Conservation (phyloP, 768 basidiomycete species). For the Mrakia gelida region DNA sequence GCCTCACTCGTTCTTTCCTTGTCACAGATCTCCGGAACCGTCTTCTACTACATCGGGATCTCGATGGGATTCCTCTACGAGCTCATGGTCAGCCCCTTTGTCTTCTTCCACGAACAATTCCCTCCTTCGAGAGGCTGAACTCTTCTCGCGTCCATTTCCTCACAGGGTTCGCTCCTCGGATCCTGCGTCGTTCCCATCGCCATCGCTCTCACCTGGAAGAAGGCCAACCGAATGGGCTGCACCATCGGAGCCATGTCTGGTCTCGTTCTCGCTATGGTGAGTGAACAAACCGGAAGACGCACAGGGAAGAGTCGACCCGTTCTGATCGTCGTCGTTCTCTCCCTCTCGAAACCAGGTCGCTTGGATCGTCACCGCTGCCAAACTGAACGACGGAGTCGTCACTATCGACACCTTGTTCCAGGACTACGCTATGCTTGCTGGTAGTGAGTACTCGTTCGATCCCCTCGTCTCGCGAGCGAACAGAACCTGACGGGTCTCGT, state of each 20-base stretch:
- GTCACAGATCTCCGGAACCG: conserved; percentile 59
- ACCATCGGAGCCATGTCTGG: conserved; percentile 68
- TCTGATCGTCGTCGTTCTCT: too few relatives aligned
- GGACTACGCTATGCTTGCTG: conserved; percentile 68
- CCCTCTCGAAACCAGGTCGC: conserved; percentile 42
- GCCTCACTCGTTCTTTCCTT: too few relatives aligned
- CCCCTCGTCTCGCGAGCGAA: conserved; percentile 28
- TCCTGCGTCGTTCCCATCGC: conserved; percentile 84
- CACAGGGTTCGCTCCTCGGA: conserved; percentile 49
- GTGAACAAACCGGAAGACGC: too few relatives aligned
- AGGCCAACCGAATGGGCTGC: conserved; percentile 80
- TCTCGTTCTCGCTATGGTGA: conserved; percentile 54
- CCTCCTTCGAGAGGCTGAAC: too few relatives aligned
- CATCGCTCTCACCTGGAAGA: conserved; percentile 74
- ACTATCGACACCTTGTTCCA: conserved; percentile 53
- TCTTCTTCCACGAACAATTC: too few relatives aligned
- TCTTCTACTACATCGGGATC: conserved; percentile 78
- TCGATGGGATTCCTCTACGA: conserved; percentile 34
- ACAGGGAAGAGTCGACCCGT: too few relatives aligned
- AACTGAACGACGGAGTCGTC: conserved; percentile 64
- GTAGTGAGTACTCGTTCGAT: conserved; percentile 48
- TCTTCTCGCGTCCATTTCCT: too few relatives aligned
- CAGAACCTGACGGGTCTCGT: conserved; percentile 47
- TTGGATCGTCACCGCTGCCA: conserved; percentile 78
- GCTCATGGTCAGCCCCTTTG: background rate